Percentiles rank a stretch among this genome's conserved stretches.
phyloP scores from a whole-genome alignment of 208 protist species.

The Strigomonas culicis region DNA sequence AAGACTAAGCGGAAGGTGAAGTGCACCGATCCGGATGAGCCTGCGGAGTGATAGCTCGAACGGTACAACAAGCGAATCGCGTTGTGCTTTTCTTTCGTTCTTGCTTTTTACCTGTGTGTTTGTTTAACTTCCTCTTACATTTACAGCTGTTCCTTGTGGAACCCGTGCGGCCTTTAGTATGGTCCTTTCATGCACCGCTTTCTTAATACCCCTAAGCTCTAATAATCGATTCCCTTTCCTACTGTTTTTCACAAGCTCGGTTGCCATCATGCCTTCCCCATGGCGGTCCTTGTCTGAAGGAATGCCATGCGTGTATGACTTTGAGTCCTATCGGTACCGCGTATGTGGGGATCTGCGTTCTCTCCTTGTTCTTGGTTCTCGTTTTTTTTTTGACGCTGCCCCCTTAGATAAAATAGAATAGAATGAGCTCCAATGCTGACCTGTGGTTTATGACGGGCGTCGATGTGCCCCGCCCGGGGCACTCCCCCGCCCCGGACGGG shows the following conservation, averaged over 20 bases:
- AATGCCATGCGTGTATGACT: too few species aligned
- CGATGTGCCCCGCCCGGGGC: not conserved
- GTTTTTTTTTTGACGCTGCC: not conserved
- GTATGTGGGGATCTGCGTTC: not conserved
- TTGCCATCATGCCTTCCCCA: too few species aligned
- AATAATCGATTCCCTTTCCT: not conserved
- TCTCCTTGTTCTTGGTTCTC: not conserved
- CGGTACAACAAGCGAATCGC: not conserved
- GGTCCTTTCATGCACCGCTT: too few species aligned
- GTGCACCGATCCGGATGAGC: conserved; percentile 67
- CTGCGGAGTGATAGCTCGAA: not conserved
- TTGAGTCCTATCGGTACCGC: too few species aligned
- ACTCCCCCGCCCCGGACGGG: not conserved
- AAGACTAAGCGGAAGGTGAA: conserved; percentile 73
- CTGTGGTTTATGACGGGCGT: conserved; percentile 28
- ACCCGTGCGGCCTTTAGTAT: too few species aligned
- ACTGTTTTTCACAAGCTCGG: not conserved
- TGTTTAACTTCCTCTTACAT: too few species aligned
- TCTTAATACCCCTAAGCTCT: too few species aligned
- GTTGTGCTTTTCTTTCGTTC: not conserved
- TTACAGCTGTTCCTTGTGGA: too few species aligned
- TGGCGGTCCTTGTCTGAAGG: too few species aligned
- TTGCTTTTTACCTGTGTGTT: not conserved
- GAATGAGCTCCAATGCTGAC: not conserved
- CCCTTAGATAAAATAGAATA: not conserved